Evolutionary conservation across 768 basidiomycete species (phyloP).

Genomic region (Mrakia frigida): DNA sequence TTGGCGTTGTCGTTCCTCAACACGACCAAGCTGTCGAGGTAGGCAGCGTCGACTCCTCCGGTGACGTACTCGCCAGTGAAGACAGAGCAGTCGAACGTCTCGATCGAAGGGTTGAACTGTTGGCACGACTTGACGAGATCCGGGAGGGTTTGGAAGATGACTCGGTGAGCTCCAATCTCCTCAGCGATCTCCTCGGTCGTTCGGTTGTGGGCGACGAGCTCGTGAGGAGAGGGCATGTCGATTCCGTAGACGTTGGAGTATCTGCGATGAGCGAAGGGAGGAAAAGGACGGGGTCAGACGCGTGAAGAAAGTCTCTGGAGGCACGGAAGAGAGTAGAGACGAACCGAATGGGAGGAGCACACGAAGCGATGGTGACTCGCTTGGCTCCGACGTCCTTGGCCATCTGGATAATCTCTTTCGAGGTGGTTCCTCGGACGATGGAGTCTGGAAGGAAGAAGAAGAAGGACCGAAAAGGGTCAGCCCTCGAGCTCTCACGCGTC

Average conservation of each 20-base stretch:
- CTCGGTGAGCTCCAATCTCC: conserved; percentile 87
- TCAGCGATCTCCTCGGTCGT: conserved; percentile 64
- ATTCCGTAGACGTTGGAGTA: conserved; percentile 97
- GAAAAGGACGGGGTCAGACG: neutral
- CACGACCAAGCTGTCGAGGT: conserved; percentile 67
- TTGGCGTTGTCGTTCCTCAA: conserved; percentile 78
- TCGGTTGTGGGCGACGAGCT: conserved; percentile 81
- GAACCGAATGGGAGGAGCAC: conserved; percentile 90
- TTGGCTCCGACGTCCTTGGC: conserved; percentile 97
- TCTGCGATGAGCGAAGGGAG: conserved; percentile 47
- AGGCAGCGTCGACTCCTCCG: conserved; percentile 78
- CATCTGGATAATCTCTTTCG: conserved; percentile 98
- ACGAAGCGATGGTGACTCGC: conserved; percentile 91
- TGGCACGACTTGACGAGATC: conserved; percentile 82
- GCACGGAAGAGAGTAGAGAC: conserved; percentile 25
- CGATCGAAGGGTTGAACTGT: conserved; percentile 71
- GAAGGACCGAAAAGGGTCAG: neutral
- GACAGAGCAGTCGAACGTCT: conserved; percentile 88
- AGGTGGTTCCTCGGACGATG: conserved; percentile 96
- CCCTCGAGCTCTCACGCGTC: neutral
- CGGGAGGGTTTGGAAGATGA: conserved; percentile 87
- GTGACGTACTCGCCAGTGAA: conserved; percentile 97
- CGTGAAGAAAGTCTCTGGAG: neutral
- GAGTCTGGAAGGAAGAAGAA: conserved; percentile 59
- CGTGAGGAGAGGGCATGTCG: conserved; percentile 94